Conservation (phyloP, 208 protist species). For the Kentomonas sorsogonicus region DNA sequence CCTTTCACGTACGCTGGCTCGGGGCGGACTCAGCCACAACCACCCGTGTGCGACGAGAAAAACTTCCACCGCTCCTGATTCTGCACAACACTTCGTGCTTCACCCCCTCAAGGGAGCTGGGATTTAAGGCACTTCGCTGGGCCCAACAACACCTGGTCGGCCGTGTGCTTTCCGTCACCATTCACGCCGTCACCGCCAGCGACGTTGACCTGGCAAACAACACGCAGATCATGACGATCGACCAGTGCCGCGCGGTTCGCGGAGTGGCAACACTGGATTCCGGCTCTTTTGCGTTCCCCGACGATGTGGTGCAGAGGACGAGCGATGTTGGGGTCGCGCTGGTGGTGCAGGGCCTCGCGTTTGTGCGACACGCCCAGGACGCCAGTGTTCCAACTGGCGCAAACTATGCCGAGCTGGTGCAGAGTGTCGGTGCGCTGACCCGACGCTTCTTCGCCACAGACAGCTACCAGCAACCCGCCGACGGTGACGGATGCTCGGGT, state of each 20-base stretch:
- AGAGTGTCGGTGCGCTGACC: neutral
- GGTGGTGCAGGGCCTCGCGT: conserved; percentile 18
- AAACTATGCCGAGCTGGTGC: conserved; percentile 24
- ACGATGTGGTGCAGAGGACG: neutral
- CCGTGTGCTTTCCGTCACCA: conserved; percentile 27
- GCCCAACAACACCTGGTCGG: conserved; percentile 33
- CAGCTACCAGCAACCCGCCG: too few species aligned
- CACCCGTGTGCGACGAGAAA: neutral
- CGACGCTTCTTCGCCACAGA: too few species aligned
- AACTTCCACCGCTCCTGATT: conserved; percentile 25
- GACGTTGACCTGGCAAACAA: conserved; percentile 51
- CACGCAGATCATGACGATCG: conserved; percentile 34
- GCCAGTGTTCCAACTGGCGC: conserved; percentile 26
- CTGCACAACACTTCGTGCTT: conserved; percentile 45
- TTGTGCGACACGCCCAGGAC: conserved; percentile 28
- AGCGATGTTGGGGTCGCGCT: conserved; percentile 27
- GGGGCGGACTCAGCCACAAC: neutral
- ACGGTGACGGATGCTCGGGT: too few species aligned
- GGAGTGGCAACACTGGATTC: conserved; percentile 12
- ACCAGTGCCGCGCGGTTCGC: conserved; percentile 32
- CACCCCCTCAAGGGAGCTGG: conserved; percentile 16
- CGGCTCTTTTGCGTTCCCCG: neutral
- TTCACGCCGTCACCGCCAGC: conserved; percentile 35
- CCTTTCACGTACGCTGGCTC: conserved; percentile 44
- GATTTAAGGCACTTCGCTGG: conserved; percentile 39